Evolutionary conservation across 768 basidiomycete species (phyloP), one percentile per base, ranked within the genome.

Genomic region (Leccinum obscurum): DNA sequence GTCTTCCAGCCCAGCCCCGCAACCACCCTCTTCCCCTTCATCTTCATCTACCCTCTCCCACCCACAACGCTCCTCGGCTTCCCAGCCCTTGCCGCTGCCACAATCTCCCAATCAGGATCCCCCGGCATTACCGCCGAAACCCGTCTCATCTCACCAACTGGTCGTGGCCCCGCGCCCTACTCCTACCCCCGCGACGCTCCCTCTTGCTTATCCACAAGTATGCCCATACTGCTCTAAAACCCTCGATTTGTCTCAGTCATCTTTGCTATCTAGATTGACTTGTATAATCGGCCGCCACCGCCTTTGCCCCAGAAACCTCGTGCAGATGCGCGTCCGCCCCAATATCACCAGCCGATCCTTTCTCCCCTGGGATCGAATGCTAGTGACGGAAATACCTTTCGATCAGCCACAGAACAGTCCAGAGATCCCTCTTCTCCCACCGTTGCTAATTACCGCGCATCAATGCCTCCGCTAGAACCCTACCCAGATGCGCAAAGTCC

Each of bases 81-180:
- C 67, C 39, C 68, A 65, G 46, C 57, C 70, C 55, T 65, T 68
- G 56, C 57, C 69, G 22, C 64, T 65, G 13, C 61, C 64, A 8
- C 62, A 54, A 20, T 59, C 68, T 53, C 62, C 32, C 15, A 51
- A 67, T 48, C 64, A 62, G 54, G 76, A 70, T 66, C 77, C 66
- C 13, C 79, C 76, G n/a, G 74, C 73, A 60, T 69, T 76, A 52
- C 79, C 75, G 59, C 77, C 75, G 57, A 80, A 77, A 63, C 77
- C 77, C 56, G 63, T 62, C 54, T 55, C 66, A 55, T 64, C 66
- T 55, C 53, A 61, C 6, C 7, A 58, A 2, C 54, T 60, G 10
- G 17, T 46, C 56, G 15, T 59, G 10, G 39, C 70, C 64, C 60
- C 62, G 17, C 72, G 62, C 54, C 70, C 65, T 60, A 55, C 41